Base-by-base conservation (phyloP, 2,329 filamentous ascomycete genomes). In the Cordyceps pruinosa region DNA sequence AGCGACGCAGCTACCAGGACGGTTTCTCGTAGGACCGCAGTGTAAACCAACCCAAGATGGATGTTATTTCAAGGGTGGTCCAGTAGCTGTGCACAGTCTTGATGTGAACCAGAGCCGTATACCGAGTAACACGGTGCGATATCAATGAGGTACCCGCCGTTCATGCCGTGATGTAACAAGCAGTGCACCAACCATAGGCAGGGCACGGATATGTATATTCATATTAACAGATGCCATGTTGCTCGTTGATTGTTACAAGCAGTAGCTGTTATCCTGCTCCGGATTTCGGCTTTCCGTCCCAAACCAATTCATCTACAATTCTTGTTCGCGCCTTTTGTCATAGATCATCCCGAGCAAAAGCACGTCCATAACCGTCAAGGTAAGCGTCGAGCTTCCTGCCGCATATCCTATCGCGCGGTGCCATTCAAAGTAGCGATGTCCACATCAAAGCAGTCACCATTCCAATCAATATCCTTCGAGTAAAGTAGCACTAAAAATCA, bases 401-500 rank as follows among this genome's bases (percentile, higher is more conserved):
- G 9, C 44, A 48, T 41, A 30, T 41, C 53, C 53, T 37, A 17
- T 41, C 30, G 25, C 9, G 53, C 44, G 26, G 34, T 26, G 23
- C 53, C 34, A 21, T 39, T 56, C 44, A 56, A 46, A 17, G 53
- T 34, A 15, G 34, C 32, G 47, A 25, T 21, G 42, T 42, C 42
- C 53, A 48, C 32, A 48, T 46, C 53, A 47, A 28, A 56, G 23
- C n/a, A 41, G 44, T 56, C 42, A 56, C 53, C 53, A 19, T 57
- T 50, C 54, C 54, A 50, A 57, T 50, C 46, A 46, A 41, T 37
- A 32, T 45, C 54, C 54, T 50, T 57, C 54, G 37, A 50, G 45
- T 50, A 50, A 50, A 57, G 53, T 56, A 57, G 41, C 46, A 57
- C 45, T 57, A 41, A 56, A 56, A 50, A 50, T 57, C 54, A 57